These are phyloP conservation scores for Vanrija humicola DNA, from an alignment of 1,284 basidiomycete genomes.

Conservation along the genomic window DNA sequence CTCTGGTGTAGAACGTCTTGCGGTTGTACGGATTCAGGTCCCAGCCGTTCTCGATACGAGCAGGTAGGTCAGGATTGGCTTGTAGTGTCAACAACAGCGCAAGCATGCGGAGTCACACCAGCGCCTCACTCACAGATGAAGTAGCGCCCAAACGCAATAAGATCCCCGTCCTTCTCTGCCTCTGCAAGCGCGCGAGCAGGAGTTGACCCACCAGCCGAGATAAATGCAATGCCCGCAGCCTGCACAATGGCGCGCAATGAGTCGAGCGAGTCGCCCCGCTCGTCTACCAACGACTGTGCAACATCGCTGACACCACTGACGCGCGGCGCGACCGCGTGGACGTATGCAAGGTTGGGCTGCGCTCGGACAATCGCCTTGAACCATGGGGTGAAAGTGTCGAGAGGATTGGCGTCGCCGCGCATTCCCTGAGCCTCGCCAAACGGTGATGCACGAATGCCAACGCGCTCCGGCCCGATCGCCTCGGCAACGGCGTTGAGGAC, in stretches of 20 bases:
- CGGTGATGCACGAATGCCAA: conserved; percentile 58
- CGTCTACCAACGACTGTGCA: neutral
- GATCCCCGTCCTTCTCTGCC: conserved; percentile 44
- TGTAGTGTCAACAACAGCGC: no score
- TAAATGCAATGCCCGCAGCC: conserved; percentile 40
- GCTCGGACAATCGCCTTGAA: conserved; percentile 38
- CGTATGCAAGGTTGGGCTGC: conserved; percentile 56
- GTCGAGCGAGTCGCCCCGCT: conserved; percentile 19
- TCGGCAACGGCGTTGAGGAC: conserved; percentile 53
- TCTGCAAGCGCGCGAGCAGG: conserved; percentile 28
- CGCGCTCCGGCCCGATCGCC: conserved; percentile 55
- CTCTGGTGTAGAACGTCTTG: conserved; percentile 28
- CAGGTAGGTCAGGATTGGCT: conserved; percentile 56
- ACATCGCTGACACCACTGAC: conserved; percentile 18
- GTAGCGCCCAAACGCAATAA: conserved; percentile 54
- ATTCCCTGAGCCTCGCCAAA: conserved; percentile 53
- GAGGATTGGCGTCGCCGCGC: conserved; percentile 50
- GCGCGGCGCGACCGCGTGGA: conserved; percentile 58
- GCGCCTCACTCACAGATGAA: conserved; percentile 54
- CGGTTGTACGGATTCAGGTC: conserved; percentile 44
- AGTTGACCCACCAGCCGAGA: conserved; percentile 54
- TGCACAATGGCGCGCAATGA: conserved; percentile 20
- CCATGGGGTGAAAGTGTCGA: conserved; percentile 42
- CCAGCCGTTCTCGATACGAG: conserved; percentile 46
- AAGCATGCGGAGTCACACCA: no score